Percentiles rank a stretch among this genome's conserved stretches.
phyloP scores from a whole-genome alignment of 352 stramenopile species.

The Phytophthora ohioensis region DNA sequence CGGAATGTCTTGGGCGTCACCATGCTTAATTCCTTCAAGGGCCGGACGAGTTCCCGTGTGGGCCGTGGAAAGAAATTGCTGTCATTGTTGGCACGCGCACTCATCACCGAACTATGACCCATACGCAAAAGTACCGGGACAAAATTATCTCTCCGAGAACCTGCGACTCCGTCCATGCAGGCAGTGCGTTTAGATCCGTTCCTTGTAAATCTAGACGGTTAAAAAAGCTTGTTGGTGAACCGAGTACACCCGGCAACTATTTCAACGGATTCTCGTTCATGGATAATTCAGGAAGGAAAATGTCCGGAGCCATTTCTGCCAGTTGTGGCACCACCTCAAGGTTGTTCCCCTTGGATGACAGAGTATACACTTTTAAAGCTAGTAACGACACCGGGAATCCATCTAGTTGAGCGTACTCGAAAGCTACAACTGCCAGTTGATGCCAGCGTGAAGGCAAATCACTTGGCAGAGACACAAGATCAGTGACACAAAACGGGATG shows the following conservation, averaged over 20 bases:
- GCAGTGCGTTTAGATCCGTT: too few species aligned
- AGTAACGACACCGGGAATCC: background rate
- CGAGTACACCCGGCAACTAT: background rate
- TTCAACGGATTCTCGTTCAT: background rate
- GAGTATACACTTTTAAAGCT: background rate
- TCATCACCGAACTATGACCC: too few species aligned
- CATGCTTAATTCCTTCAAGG: too few species aligned
- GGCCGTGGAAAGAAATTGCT: too few species aligned
- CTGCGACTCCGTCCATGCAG: constrained; percentile 1
- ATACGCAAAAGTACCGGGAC: too few species aligned
- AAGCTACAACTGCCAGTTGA: constrained; percentile 10
- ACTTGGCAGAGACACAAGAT: background rate
- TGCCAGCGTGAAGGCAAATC: background rate
- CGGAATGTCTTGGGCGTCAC: too few species aligned
- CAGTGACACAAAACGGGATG: constrained; percentile 12
- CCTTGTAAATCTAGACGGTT: constrained; percentile 4
- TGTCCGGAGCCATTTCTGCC: background rate
- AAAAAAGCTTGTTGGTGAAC: constrained; percentile 3
- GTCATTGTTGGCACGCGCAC: too few species aligned
- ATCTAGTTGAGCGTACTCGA: constrained; percentile 5
- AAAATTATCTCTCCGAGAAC: background rate
- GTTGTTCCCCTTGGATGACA: constrained; percentile 13
- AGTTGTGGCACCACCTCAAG: constrained; percentile 12
- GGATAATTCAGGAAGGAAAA: background rate
- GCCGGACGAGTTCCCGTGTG: too few species aligned